Conservation (phyloP, 495 filamentous ascomycete genomes). For the Choiromyces venosus region DNA sequence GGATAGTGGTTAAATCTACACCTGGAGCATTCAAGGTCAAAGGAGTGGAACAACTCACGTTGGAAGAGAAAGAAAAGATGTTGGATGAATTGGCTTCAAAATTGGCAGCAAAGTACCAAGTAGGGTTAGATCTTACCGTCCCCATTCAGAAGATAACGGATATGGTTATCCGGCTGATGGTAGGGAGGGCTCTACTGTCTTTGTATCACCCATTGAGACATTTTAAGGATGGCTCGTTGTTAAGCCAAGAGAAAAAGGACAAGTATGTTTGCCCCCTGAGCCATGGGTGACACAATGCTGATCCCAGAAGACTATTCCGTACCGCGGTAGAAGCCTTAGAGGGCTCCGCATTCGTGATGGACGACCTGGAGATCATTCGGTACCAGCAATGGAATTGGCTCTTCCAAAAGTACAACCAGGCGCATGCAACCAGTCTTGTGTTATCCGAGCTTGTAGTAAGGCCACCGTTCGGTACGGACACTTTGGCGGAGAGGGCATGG, state of each 20-base stretch:
- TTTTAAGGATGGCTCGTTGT: slow-evolving; percentile 45
- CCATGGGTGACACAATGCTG: slow-evolving; percentile 47
- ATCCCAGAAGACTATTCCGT: slow-evolving; percentile 60
- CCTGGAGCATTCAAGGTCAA: slow-evolving; percentile 38
- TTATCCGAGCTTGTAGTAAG: slow-evolving; percentile 73
- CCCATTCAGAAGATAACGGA: slow-evolving; percentile 67
- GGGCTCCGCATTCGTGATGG: slow-evolving; percentile 59
- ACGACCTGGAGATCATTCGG: slow-evolving; percentile 55
- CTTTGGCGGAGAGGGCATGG: slow-evolving; percentile 74
- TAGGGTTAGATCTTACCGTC: slow-evolving; percentile 53
- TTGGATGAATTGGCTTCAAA: slow-evolving; percentile 58
- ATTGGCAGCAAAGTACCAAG: slow-evolving; percentile 63
- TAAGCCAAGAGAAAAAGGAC: slow-evolving; percentile 48
- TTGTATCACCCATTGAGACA: slow-evolving; percentile 39
- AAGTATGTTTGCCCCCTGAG: slow-evolving; percentile 50
- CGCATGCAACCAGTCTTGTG: slow-evolving; percentile 72
- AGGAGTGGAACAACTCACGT: slow-evolving; percentile 37
- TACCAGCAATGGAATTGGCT: slow-evolving; percentile 64
- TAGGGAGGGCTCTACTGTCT: slow-evolving; percentile 58
- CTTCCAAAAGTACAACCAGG: slow-evolving; percentile 73
- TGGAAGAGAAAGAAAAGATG: slow-evolving; percentile 59
- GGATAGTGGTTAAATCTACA: slow-evolving; percentile 44
- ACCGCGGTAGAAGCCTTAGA: slow-evolving; percentile 72
- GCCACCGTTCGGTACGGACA: slow-evolving; percentile 53
- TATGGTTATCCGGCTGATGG: slow-evolving; percentile 62